Evolutionary conservation across 768 basidiomycete species (phyloP).

Genomic region (Russula foetens): DNA sequence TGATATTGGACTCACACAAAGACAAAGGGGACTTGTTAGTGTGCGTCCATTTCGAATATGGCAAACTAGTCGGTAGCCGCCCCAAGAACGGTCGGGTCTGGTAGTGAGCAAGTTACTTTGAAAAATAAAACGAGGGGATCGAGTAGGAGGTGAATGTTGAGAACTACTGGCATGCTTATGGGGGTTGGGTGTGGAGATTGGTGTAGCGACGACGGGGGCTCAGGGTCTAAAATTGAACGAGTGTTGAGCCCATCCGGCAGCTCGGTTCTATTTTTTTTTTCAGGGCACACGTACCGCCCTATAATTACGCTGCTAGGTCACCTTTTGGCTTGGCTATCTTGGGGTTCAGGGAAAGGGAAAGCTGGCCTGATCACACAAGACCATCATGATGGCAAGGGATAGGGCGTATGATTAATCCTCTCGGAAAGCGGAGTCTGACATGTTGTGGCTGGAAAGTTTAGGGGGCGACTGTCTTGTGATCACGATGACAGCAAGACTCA

Average conservation of each 20-base stretch:
- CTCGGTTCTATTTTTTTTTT: background rate
- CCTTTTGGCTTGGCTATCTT: background rate
- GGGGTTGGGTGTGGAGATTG: too few species aligned
- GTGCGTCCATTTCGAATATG: background rate
- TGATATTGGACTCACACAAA: background rate
- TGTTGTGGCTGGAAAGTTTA: slow-evolving; percentile 1
- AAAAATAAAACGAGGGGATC: background rate
- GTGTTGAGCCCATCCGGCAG: too few species aligned
- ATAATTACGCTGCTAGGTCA: background rate
- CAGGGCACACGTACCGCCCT: background rate
- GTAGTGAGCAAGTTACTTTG: background rate
- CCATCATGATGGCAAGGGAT: too few species aligned
- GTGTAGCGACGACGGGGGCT: too few species aligned
- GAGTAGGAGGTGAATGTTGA: background rate
- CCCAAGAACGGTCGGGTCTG: background rate
- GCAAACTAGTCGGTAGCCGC: background rate
- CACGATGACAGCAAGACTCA: slow-evolving; percentile 1
- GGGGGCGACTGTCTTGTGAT: background rate
- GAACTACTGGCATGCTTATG: background rate
- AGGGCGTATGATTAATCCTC: background rate
- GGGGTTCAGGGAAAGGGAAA: background rate
- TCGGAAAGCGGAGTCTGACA: background rate
- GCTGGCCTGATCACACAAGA: background rate
- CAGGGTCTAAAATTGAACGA: too few species aligned
- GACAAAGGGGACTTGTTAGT: too few species aligned